Conservation (phyloP, 805 yeast genomes). For the Metschnikowia cubensis region DNA sequence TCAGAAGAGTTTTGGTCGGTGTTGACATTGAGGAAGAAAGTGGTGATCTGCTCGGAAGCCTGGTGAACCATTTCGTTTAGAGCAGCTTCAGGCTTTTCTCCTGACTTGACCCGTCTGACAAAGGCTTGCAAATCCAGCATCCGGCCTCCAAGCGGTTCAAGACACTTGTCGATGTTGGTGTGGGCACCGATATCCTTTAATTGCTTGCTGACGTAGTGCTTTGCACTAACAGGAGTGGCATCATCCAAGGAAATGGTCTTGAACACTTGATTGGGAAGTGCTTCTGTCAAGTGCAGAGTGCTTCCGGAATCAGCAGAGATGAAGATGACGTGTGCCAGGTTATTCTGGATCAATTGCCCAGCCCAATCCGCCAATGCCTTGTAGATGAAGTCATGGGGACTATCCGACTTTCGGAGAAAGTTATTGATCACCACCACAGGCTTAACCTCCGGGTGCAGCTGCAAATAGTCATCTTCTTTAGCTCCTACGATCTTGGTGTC, state of each 20-base stretch:
- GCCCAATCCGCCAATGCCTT: constrained; percentile 87
- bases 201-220: constrained; percentile 61
- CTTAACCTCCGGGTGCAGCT: constrained; percentile 77
- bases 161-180: constrained; percentile 46
- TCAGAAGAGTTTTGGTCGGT: constrained; percentile 22
- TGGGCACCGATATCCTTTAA: constrained; percentile 29
- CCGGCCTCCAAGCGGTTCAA: constrained; percentile 87
- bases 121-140: constrained; percentile 91
- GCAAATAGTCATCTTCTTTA: constrained; percentile 78
- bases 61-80: constrained; percentile 75
- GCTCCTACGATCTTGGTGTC: constrained; percentile 31
- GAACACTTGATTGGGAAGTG: constrained; percentile 85
- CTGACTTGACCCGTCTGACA: constrained; percentile 80
- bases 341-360: constrained; percentile 65
- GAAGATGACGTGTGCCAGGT: constrained; percentile 85
- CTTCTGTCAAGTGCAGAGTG: constrained; percentile 58
- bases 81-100: constrained; percentile 79
- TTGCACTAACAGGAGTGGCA: constrained; percentile 70
- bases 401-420: constrained; percentile 51
- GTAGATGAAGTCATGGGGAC: constrained; percentile 59
- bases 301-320: constrained; percentile 84
- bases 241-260: constrained; percentile 72
- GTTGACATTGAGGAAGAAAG: constrained; percentile 51
- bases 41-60: constrained; percentile 83
- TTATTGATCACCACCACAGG: constrained; percentile 85